Conservation (phyloP, 441 rosid species). For the Bocquillonia castaneifolia region DNA sequence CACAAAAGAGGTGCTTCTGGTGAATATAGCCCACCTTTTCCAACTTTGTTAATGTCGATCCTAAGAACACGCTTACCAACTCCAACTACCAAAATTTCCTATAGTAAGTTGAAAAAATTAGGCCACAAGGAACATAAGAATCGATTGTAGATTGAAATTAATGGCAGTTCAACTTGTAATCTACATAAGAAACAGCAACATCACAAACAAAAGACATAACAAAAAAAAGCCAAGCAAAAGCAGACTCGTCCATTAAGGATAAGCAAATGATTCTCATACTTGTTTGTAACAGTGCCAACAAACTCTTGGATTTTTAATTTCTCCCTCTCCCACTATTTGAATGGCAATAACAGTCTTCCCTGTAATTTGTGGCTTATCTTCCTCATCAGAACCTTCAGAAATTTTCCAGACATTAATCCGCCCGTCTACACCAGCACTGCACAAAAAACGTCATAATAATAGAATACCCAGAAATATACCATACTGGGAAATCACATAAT, state of each 20-base stretch:
- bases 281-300: conserved; percentile 90
- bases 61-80: conserved; percentile 64
- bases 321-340: conserved; percentile 57
- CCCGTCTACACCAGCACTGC: conserved; percentile 74
- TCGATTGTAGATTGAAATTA: too few relatives aligned
- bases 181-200: background rate
- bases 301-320: conserved; percentile 59
- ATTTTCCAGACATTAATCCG: conserved; percentile 68
- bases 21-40: conserved; percentile 51
- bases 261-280: conserved; percentile 31
- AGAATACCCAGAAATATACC: background rate
- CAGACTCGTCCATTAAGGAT: background rate
- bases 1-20: conserved; percentile 72
- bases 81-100: conserved; percentile 82
- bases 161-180: too few relatives aligned
- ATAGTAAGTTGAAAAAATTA: conserved; percentile 9
- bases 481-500: conserved; percentile 13
- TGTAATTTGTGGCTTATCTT: conserved; percentile 62
- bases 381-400: conserved; percentile 67
- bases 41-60: conserved; percentile 67
- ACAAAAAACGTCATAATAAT: conserved; percentile 18
- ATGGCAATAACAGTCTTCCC: conserved; percentile 54
- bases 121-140: background rate
- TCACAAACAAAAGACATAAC: background rate
- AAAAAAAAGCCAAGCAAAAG: background rate